Evolutionary conservation across 768 basidiomycete species (phyloP).

Genomic region (Phanerochaete carnosa): DNA sequence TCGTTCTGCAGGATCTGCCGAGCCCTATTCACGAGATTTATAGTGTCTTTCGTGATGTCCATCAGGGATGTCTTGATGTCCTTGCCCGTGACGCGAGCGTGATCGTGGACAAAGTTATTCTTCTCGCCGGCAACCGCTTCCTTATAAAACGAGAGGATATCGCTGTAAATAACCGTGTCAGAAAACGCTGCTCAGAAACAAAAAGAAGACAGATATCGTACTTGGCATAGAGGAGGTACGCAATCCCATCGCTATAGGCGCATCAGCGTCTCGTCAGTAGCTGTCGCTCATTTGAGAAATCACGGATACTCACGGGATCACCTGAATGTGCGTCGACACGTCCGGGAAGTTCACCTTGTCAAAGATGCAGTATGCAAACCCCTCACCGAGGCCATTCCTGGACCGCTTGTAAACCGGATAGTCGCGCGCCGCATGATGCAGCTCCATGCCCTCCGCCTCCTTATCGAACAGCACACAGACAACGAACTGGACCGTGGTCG

Average conservation of each 20-base stretch:
- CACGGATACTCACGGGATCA: conserved; percentile 28
- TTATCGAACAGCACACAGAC: too few species aligned
- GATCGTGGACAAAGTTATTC: background rate
- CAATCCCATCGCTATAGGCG: too few species aligned
- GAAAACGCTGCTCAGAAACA: conserved; percentile 13
- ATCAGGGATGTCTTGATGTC: background rate
- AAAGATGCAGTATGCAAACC: conserved; percentile 33
- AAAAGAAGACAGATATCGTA: conserved; percentile 27
- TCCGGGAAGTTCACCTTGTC: too few species aligned
- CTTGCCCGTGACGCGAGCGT: background rate
- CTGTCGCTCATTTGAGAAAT: conserved; percentile 36
- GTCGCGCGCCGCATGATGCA: conserved; percentile 16
- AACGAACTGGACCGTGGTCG: too few species aligned
- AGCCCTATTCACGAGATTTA: conserved; percentile 9
- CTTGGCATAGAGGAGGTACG: too few species aligned
- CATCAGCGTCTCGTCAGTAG: too few species aligned
- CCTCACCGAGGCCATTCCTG: conserved; percentile 30
- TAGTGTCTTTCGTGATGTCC: conserved; percentile 17
- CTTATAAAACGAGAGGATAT: conserved; percentile 6
- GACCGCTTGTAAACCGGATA: conserved; percentile 25
- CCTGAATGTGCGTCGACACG: too few species aligned
- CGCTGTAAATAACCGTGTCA: background rate
- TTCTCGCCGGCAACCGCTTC: background rate
- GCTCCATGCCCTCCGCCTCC: conserved; percentile 24
- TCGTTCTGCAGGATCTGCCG: conserved; percentile 1